These are phyloP conservation scores for Logfia minima DNA, from an alignment of 129 eudicot genomes.

Conservation along the genomic window DNA sequence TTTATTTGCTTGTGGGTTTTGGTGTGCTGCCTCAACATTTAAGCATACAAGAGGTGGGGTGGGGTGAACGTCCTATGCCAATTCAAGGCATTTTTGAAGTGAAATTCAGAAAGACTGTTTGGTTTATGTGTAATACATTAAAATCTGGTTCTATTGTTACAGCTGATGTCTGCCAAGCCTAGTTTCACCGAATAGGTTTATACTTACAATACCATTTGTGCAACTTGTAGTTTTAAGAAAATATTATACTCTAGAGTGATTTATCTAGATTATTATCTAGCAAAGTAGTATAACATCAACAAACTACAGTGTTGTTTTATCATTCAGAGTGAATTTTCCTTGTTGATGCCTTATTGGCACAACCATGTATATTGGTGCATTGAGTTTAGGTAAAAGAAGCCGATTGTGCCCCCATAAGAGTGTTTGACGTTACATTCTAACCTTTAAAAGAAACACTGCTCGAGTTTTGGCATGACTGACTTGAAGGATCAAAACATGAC, in stretches of 20 bases:
- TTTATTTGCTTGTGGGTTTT: too few species aligned
- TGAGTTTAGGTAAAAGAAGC: not conserved
- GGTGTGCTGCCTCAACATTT: too few species aligned
- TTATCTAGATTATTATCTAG: not conserved
- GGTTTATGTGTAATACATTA: not conserved
- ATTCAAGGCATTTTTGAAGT: too few species aligned
- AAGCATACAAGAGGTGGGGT: too few species aligned
- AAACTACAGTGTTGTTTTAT: not conserved
- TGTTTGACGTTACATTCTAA: not conserved
- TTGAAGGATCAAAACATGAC: not conserved
- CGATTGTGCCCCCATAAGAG: not conserved
- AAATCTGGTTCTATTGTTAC: not conserved
- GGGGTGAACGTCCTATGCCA: too few species aligned
- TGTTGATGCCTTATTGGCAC: not conserved
- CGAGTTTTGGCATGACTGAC: not conserved
- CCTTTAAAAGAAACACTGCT: not conserved
- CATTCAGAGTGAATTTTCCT: not conserved
- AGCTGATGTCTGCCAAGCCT: not conserved
- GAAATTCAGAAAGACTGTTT: not conserved
- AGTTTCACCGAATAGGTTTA: not conserved
- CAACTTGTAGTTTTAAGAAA: not conserved
- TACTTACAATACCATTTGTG: not conserved
- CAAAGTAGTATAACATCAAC: not conserved
- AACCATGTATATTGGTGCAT: not conserved
- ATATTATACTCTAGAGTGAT: too few species aligned